Evolutionary conservation across 2,329 filamentous ascomycete species (phyloP).

Genomic region (Diplodia seriata): DNA sequence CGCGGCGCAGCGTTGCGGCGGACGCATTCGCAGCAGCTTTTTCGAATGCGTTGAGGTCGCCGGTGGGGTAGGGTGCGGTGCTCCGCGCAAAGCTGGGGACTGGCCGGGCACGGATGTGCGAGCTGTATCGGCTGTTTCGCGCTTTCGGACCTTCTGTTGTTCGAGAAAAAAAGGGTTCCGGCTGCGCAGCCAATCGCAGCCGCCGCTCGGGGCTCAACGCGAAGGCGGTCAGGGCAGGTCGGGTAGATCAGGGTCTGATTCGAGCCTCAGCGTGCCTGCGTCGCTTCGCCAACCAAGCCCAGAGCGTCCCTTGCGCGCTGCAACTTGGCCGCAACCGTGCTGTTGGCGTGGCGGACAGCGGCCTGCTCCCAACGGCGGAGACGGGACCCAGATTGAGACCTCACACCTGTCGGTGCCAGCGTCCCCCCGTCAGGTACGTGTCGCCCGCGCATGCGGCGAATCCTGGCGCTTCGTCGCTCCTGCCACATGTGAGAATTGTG

Average conservation of each 20-base stretch:
- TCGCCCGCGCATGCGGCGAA: not conserved
- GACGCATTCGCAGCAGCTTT: not conserved
- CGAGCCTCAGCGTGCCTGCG: slow-evolving; percentile 16
- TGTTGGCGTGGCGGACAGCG: not conserved
- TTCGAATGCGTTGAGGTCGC: slow-evolving; percentile 10
- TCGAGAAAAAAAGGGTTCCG: slow-evolving; percentile 25
- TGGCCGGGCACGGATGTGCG: slow-evolving; percentile 10
- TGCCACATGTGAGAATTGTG: not conserved
- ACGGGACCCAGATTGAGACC: not conserved
- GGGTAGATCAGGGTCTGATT: slow-evolving; percentile 31
- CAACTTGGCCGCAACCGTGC: not conserved
- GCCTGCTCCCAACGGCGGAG: not conserved
- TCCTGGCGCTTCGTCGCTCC: not conserved
- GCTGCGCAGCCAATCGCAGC: slow-evolving; percentile 8
- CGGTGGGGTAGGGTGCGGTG: slow-evolving; percentile 19
- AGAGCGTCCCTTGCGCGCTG: too few species aligned
- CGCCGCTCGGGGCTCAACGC: not conserved
- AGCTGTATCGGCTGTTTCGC: slow-evolving; percentile 9
- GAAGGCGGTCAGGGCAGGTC: slow-evolving; percentile 18
- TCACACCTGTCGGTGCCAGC: too few species aligned
- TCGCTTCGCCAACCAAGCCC: not conserved
- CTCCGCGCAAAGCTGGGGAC: slow-evolving; percentile 27
- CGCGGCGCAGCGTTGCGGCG: not conserved
- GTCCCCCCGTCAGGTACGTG: not conserved
- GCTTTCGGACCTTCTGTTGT: slow-evolving; percentile 24